Base-by-base conservation (phyloP, 176 grass and related monocot genomes). In the Guadua angustifolia region DNA sequence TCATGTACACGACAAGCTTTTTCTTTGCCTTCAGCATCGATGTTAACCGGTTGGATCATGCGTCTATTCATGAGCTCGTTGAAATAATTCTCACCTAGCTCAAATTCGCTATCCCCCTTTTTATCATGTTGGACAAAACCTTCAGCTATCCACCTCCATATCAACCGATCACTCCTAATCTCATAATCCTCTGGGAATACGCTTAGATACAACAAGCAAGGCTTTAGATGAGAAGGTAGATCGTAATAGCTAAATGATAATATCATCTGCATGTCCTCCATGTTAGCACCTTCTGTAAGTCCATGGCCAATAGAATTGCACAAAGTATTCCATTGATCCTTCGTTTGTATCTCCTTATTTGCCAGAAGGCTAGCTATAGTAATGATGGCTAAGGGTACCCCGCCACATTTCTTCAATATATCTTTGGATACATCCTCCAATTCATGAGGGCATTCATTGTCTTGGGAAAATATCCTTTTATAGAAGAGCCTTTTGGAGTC, bases 121-220 rank as follows among this genome's bases (percentile, higher is more conserved):
- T 53, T 1, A 0, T 75, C 21, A 14, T 5, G 1, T 10, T 53
- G 26, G 25, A 74, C 1, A 13, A 56, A 56, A 39, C 72, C 72
- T 55, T 74, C 72, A 12, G 72, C 50, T 8, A 73, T 73, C 72
- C 72, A 74, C 50, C 29, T 56, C 9, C 72, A 14, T 74, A 74
- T 56, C 72, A 74, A 55, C 13, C 16, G 26, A 73, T 18, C 26
- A 15, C 16, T 73, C 3, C 8, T 1, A 1, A 73, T 73, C 3
- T 73, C 15, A 35, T 53, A 32, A 52, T 73, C 71, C 35, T 73
- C 8, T 0, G 26, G 71, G 35, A 73, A 73, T 73, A 73, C 12
- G 7, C 10, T 45, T 45, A 45, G 44, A 36, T 36, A 36, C 35
- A 36, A 36, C 35, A 36, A 36, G 4, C 35, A 36, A 36, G 35